A percentile compares a stretch with the other conserved stretches of the same genome.
phyloP scores from a whole-genome alignment of 352 stramenopile species.

The Globisporangium spinosum region DNA sequence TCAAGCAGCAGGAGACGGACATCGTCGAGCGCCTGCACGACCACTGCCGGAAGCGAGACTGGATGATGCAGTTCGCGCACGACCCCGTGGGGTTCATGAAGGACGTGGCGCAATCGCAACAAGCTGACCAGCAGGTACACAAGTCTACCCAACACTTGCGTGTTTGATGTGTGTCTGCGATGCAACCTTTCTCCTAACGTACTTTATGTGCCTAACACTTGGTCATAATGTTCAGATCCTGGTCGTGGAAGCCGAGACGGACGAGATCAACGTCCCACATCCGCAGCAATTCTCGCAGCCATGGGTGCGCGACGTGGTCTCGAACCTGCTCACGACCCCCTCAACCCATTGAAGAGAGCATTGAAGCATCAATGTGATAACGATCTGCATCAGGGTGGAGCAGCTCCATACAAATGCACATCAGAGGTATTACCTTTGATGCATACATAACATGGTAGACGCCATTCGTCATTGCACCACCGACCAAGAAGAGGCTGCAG shows the following conservation, averaged over 20 bases:
- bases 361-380: not conserved
- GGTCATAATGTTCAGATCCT: slow-evolving; percentile 35
- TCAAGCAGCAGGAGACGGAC: slow-evolving; percentile 53
- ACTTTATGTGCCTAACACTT: not conserved
- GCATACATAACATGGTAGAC: no score
- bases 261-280: slow-evolving; percentile 57
- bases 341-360: slow-evolving; percentile 11
- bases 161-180: not conserved
- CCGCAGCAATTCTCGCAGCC: slow-evolving; percentile 65
- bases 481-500: no score
- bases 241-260: slow-evolving; percentile 47
- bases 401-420: not conserved
- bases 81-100: slow-evolving; percentile 63
- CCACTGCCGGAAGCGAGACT: slow-evolving; percentile 51
- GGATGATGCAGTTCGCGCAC: slow-evolving; percentile 62
- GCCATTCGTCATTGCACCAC: no score
- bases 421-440: not conserved
- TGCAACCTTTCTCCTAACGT: not conserved
- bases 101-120: slow-evolving; percentile 58
- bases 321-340: slow-evolving; percentile 29
- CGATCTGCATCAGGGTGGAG: not conserved
- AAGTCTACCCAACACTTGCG: not conserved
- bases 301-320: slow-evolving; percentile 60
- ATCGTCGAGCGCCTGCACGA: slow-evolving; percentile 51
- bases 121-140: slow-evolving; percentile 50